Evolutionary conservation across 768 basidiomycete species (phyloP).

Genomic region (Postia placenta): DNA sequence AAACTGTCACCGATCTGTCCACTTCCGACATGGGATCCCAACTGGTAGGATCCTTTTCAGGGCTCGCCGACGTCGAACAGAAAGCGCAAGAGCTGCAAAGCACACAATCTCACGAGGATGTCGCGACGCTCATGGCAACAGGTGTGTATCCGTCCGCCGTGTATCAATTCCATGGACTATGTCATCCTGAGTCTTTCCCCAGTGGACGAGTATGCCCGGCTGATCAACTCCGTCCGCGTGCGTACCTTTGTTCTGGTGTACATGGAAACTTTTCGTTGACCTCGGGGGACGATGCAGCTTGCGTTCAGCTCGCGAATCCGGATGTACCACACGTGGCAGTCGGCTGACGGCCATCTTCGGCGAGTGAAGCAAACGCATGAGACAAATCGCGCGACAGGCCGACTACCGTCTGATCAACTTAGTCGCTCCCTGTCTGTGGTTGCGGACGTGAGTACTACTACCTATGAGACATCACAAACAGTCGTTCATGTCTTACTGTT

Average conservation of each 20-base stretch:
- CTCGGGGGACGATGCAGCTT: too few relatives aligned
- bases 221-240: slow-evolving; percentile 83
- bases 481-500: too few relatives aligned
- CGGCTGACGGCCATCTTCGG: slow-evolving; percentile 65
- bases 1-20: slow-evolving; percentile 62
- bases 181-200: not conserved
- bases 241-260: slow-evolving; percentile 22
- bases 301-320: slow-evolving; percentile 87
- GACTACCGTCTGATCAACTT: slow-evolving; percentile 61
- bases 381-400: slow-evolving; percentile 72
- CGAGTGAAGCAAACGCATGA: slow-evolving; percentile 77
- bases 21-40: slow-evolving; percentile 71
- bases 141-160: slow-evolving; percentile 29
- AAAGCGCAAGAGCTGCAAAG: slow-evolving; percentile 71
- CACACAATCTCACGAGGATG: slow-evolving; percentile 75
- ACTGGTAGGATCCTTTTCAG: slow-evolving; percentile 61
- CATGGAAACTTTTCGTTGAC: too few relatives aligned
- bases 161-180: not conserved
- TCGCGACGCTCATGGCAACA: slow-evolving; percentile 73
- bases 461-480: not conserved
- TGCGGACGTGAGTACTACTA: slow-evolving; percentile 53
- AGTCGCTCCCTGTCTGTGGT: slow-evolving; percentile 74
- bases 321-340: slow-evolving; percentile 76
- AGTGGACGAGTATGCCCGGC: slow-evolving; percentile 90
- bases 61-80: slow-evolving; percentile 68